Percentiles rank a stretch among this genome's conserved stretches.
These are phyloP conservation scores for Alternaria tenuissima DNA, from an alignment of 2,329 filamentous ascomycete genomes.

Conservation along the genomic window DNA sequence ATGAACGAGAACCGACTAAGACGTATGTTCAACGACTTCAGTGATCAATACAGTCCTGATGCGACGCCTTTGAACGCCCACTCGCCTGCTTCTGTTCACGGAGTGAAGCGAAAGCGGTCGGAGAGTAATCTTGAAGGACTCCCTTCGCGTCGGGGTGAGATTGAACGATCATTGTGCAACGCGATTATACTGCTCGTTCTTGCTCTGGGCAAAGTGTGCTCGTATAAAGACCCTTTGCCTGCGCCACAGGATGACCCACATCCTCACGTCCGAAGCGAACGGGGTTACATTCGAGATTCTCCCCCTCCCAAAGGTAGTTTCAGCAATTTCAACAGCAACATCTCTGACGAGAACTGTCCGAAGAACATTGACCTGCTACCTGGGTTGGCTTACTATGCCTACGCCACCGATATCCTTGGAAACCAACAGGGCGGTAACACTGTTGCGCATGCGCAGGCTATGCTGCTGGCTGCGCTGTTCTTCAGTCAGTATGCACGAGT, in stretches of 20 bases:
- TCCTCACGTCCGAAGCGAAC: conserved; percentile 25
- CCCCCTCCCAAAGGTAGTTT: conserved; percentile 50
- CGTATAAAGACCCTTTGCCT: conserved; percentile 58
- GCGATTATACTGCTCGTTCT: conserved; percentile 84
- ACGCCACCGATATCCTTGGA: conserved; percentile 85
- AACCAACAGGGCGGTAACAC: conserved; percentile 80
- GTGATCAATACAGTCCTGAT: conserved; percentile 46
- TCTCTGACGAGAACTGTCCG: conserved; percentile 34
- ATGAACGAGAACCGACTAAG: conserved; percentile 63
- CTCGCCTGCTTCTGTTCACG: conserved; percentile 32
- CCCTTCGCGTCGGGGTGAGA: conserved; percentile 31
- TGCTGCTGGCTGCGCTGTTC: conserved; percentile 85
- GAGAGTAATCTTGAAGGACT: conserved; percentile 37
- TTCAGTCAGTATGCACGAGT: conserved; percentile 87
- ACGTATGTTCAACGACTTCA: conserved; percentile 61
- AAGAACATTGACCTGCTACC: conserved; percentile 86
- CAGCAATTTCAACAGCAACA: conserved; percentile 40
- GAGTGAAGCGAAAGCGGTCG: conserved; percentile 47
- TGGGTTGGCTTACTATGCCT: conserved; percentile 87
- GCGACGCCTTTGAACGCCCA: conserved; percentile 24
- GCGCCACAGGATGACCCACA: conserved; percentile 63
- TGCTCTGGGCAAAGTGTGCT: conserved; percentile 85
- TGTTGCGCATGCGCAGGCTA: conserved; percentile 83
- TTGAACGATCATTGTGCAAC: conserved; percentile 59
- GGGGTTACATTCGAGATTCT: conserved; percentile 41